A percentile compares a stretch with the other conserved stretches of the same genome.
Conservation (phyloP, 2,329 filamentous ascomycete genomes). For the Calcarisporium arbuscula region DNA sequence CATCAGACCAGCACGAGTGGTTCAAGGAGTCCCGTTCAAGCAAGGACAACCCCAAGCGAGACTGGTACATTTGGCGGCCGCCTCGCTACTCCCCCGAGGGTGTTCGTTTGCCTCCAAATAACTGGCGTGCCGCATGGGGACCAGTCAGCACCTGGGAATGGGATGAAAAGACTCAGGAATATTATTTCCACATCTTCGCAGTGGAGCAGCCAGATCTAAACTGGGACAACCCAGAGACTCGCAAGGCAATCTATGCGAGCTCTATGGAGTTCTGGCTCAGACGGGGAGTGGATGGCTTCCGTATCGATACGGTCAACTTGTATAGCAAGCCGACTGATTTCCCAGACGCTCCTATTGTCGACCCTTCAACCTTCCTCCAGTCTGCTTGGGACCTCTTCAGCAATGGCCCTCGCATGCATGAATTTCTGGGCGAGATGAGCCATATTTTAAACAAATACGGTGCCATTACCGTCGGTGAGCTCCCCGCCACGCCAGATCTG, state of each 20-base stretch:
- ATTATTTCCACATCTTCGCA: constrained; percentile 72
- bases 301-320: constrained; percentile 70
- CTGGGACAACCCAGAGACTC: constrained; percentile 66
- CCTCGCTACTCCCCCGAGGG: constrained; percentile 50
- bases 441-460: constrained; percentile 53
- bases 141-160: constrained; percentile 61
- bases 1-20: constrained; percentile 65
- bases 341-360: constrained; percentile 50
- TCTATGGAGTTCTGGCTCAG: constrained; percentile 76
- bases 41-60: constrained; percentile 55
- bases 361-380: constrained; percentile 41
- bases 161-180: constrained; percentile 64
- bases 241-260: constrained; percentile 62
- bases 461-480: constrained; percentile 66
- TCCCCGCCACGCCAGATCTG: constrained; percentile 55
- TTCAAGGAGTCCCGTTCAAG: constrained; percentile 60
- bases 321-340: constrained; percentile 58
- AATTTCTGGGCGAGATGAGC: constrained; percentile 62
- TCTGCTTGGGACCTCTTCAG: constrained; percentile 51
- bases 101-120: constrained; percentile 63
- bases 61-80: constrained; percentile 61
- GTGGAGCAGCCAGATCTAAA: constrained; percentile 76
- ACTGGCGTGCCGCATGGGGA: constrained; percentile 61
- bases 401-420: constrained; percentile 63
- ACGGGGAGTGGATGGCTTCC: constrained; percentile 65